These are phyloP conservation scores for Penicillium egyptiacum DNA, from an alignment of 495 filamentous ascomycete species.

Conservation along the genomic window DNA sequence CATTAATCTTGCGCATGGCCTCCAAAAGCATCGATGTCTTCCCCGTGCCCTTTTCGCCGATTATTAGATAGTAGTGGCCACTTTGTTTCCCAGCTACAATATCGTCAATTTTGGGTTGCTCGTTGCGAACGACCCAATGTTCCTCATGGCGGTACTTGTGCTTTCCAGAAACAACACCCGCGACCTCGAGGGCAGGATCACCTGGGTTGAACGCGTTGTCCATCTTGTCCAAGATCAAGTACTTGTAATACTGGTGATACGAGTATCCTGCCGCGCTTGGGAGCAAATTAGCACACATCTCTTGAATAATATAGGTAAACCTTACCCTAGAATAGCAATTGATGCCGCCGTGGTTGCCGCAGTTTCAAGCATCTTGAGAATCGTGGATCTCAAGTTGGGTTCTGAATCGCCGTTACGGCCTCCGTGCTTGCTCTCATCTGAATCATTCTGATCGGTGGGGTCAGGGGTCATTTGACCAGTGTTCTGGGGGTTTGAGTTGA, in stretches of 20 bases:
- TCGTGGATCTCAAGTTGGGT: conserved; percentile 45
- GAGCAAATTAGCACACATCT: conserved; percentile 17
- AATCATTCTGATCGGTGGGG: conserved; percentile 36
- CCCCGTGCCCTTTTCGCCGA: conserved; percentile 94
- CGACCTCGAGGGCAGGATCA: conserved; percentile 87
- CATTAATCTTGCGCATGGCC: conserved; percentile 87
- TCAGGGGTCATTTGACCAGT: conserved; percentile 30
- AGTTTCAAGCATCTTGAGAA: conserved; percentile 80
- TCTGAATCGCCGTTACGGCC: conserved; percentile 33
- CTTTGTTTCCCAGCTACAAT: conserved; percentile 68
- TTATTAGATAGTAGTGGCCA: conserved; percentile 89
- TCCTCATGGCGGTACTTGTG: conserved; percentile 55
- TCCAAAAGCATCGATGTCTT: conserved; percentile 95
- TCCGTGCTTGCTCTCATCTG: conserved; percentile 29
- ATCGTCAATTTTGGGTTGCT: conserved; percentile 74
- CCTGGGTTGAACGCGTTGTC: conserved; percentile 89
- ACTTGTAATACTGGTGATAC: conserved; percentile 88
- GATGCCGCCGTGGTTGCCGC: conserved; percentile 87
- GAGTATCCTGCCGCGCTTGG: conserved; percentile 71
- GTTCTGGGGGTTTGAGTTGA: conserved; percentile 34
- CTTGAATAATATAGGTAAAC: conserved; percentile 17
- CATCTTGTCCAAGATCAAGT: conserved; percentile 83
- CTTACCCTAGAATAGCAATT: conserved; percentile 73
- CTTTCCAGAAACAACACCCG: conserved; percentile 64
- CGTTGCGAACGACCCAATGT: conserved; percentile 79